Evolutionary conservation across 768 basidiomycete species (phyloP), one percentile per base, ranked within the genome.

Genomic region (Tulasnella sp.): DNA sequence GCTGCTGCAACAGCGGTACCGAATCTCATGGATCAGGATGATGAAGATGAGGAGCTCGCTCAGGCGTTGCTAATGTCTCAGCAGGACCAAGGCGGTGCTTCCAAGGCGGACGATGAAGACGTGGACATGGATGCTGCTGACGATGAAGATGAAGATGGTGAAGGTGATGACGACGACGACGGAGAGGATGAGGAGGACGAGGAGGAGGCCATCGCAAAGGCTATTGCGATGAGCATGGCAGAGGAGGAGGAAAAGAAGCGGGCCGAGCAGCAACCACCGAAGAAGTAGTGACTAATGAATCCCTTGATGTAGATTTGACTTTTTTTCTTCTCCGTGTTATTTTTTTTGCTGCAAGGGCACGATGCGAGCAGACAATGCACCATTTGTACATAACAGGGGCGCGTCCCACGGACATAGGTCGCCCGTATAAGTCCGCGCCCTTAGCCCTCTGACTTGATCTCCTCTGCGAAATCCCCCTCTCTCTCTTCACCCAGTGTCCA

Each of bases 191-290:
- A 89, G 72, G 85, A 90, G 80, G 88, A 89, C 77, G 94, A 96
- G 80, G 96, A 97, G 79, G 95, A 91, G 74, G 96, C 91, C 39
- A 98, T 98, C 81, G 89, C 91, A 67, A 86, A 89, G 67, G 97
- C 97, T 17, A 98, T 97, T 79, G 90, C 89, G 82, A 94, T 97
- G 94, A 97, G 95, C 81, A 91, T 97, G 93, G 87, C 90, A 81
- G 86, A 86, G 69, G 85, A 88, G 77, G 85, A 88, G 77, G 86
- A 88, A 70, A 83, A 87, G 52, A 82, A 87, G 9, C 70, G 77
- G 67, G 71, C 78, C 34, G 67, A 29, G 19, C 42, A 38, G 38
- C 45, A 67, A 31, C 25, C 58, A 54, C 49, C 25, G 58, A 39
- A 67, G 39, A 73, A 67, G 71, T 42, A 38, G 38, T 71, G 39